Evolutionary conservation across 106 monocot genomes (phyloP).

Genomic region (Dactylorhiza incarnata): DNA sequence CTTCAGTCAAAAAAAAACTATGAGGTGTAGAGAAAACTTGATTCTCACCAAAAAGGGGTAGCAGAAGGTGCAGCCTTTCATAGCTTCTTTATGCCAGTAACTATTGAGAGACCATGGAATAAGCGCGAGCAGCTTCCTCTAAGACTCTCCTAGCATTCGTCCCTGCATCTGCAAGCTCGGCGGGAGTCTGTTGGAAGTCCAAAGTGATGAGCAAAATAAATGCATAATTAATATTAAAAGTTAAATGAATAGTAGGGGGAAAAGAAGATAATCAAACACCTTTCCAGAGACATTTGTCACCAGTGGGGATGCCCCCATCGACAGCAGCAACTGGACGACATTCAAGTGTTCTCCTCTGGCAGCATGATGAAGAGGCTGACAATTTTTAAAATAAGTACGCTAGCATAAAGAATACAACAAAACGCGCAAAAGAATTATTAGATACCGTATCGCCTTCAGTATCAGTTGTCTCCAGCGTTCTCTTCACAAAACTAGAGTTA

Average conservation of each 20-base stretch:
- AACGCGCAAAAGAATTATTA: not conserved
- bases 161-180: slow-evolving; percentile 68
- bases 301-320: slow-evolving; percentile 63
- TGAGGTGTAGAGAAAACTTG: not conserved
- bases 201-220: slow-evolving; percentile 5
- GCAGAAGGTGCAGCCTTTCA: not conserved
- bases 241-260: not conserved
- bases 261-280: slow-evolving; percentile 26
- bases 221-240: not conserved
- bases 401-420: not conserved
- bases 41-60: not conserved
- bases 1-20: not conserved
- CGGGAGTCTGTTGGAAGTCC: slow-evolving; percentile 45
- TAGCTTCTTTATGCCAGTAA: not conserved
- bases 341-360: slow-evolving; percentile 83
- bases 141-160: slow-evolving; percentile 45
- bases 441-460: slow-evolving; percentile 75
- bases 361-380: slow-evolving; percentile 96
- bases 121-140: slow-evolving; percentile 23
- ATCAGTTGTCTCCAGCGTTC: slow-evolving; percentile 66
- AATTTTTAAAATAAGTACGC: slow-evolving; percentile 5
- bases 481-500: slow-evolving; percentile 21
- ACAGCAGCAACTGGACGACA: slow-evolving; percentile 54
- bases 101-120: slow-evolving; percentile 5
- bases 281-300: slow-evolving; percentile 57